These are phyloP conservation scores for Starmerella riodocensis DNA, from an alignment of 805 yeast genomes.

Conservation along the genomic window DNA sequence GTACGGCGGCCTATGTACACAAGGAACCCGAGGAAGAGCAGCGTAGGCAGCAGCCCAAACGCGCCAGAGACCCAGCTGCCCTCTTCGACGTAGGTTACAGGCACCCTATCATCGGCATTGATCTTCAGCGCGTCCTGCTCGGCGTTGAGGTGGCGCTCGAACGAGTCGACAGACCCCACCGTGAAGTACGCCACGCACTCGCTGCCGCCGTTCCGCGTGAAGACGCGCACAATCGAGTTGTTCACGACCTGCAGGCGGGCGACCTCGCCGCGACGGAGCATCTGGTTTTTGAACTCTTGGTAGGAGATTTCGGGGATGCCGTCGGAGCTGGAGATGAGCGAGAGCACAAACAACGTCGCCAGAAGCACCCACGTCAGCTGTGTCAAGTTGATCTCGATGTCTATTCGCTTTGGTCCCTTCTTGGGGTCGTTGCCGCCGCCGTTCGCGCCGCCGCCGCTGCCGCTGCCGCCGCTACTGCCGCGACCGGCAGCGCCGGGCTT, in stretches of 20 bases:
- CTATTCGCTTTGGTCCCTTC: conserved; percentile 9
- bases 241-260: conserved; percentile 61
- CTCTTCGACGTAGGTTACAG: conserved; percentile 60
- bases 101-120: conserved; percentile 57
- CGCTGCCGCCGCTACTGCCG: background rate
- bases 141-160: conserved; percentile 68
- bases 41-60: conserved; percentile 67
- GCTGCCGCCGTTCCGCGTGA: conserved; percentile 24
- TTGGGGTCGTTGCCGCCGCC: background rate
- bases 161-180: conserved; percentile 73
- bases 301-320: conserved; percentile 36
- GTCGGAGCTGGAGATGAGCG: conserved; percentile 17
- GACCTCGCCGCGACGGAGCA: conserved; percentile 66
- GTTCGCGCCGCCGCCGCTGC: background rate
- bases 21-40: conserved; percentile 65
- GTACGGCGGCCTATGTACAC: conserved; percentile 49
- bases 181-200: conserved; percentile 52
- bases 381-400: conserved; percentile 21
- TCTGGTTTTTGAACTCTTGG: conserved; percentile 75
- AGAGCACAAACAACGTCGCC: conserved; percentile 18
- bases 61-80: conserved; percentile 50
- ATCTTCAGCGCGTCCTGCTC: conserved; percentile 59
- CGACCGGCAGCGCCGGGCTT: background rate
- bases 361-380: conserved; percentile 21
- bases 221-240: conserved; percentile 42